phyloP scores from a whole-genome alignment of 345 rosid species.

The Arabidopsis thaliana region TAIR10.1 NC_003074.8:2331001-2331500 shows the following conservation, averaged over 20 bases:
- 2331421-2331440: too few relatives aligned
- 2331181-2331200: background rate
- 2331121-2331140: background rate
- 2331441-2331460: too few relatives aligned
- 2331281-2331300: background rate
- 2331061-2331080: background rate
- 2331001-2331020: background rate
- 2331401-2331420: background rate
- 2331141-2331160: background rate
- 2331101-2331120: constrained; percentile 19
- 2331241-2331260: background rate
- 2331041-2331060: constrained; percentile 23
- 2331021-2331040: constrained; percentile 21
- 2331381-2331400: too few relatives aligned
- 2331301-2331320: background rate
- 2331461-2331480: too few relatives aligned
- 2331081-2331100: constrained; percentile 32
- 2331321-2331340: too few relatives aligned
- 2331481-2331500: background rate
- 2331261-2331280: background rate
- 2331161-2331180: background rate
- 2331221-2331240: too few relatives aligned
- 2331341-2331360: too few relatives aligned
- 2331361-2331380: background rate
- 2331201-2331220: background rate